Percentiles rank a stretch among this genome's conserved stretches.
Evolutionary conservation across 768 basidiomycete genomes (phyloP).

Genomic region (Naganishia antarctica): DNA sequence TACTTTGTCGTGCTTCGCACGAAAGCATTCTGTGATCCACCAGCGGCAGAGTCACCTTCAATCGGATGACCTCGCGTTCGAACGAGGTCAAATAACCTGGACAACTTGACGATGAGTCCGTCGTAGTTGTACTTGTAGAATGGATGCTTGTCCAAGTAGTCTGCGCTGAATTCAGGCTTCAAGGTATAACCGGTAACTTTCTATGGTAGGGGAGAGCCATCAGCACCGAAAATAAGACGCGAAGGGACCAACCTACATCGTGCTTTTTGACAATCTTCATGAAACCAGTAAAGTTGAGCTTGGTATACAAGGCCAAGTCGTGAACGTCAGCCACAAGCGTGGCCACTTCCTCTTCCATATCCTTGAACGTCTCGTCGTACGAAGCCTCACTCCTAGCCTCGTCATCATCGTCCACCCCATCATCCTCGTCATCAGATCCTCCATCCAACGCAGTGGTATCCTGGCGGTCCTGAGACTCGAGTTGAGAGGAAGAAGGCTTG

Average conservation of each 20-base stretch:
- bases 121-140: slow-evolving; percentile 78
- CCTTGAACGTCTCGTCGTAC: slow-evolving; percentile 78
- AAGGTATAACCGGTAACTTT: slow-evolving; percentile 84
- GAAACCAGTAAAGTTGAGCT: slow-evolving; percentile 96
- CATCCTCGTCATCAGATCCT: slow-evolving; percentile 50
- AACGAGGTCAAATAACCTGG: slow-evolving; percentile 88
- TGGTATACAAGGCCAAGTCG: slow-evolving; percentile 79
- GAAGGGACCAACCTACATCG: slow-evolving; percentile 58
- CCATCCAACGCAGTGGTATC: slow-evolving; percentile 12
- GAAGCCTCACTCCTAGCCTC: slow-evolving; percentile 59
- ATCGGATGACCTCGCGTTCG: slow-evolving; percentile 92
- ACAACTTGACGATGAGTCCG: slow-evolving; percentile 89
- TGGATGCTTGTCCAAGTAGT: slow-evolving; percentile 86
- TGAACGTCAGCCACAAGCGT: slow-evolving; percentile 73
- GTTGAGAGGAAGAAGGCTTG: neutral
- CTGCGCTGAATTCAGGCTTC: slow-evolving; percentile 80
- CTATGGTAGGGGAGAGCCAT: slow-evolving; percentile 51
- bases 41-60: slow-evolving; percentile 86
- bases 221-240: neutral
- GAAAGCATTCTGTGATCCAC: slow-evolving; percentile 92
- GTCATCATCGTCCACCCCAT: slow-evolving; percentile 51
- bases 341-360: slow-evolving; percentile 88
- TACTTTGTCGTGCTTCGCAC: slow-evolving; percentile 99
- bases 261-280: slow-evolving; percentile 99
- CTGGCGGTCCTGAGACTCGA: slow-evolving; percentile 1